Percentiles rank a stretch among this genome's conserved stretches.
Evolutionary conservation across 768 basidiomycete species (phyloP).

Genomic region (Coprinopsis marcescibilis): DNA sequence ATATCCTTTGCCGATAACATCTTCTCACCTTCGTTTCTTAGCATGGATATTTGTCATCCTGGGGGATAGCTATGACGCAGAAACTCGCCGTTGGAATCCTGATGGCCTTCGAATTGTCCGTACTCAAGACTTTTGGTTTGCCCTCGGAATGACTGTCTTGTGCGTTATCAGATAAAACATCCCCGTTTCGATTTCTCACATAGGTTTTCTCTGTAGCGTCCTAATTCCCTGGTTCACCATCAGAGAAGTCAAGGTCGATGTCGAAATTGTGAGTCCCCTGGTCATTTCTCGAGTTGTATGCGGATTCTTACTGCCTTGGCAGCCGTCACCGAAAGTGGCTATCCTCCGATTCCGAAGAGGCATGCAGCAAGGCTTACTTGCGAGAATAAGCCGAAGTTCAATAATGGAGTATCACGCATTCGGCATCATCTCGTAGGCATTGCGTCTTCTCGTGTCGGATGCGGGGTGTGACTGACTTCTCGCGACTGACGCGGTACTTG

Average conservation of each 20-base stretch:
- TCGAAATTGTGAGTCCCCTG: slow-evolving; percentile 56
- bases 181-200: neutral
- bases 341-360: slow-evolving; percentile 76
- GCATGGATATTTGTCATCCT: slow-evolving; percentile 69
- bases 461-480: slow-evolving; percentile 3
- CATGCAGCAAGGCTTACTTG: slow-evolving; percentile 80
- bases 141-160: slow-evolving; percentile 69
- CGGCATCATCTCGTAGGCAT: slow-evolving; percentile 69
- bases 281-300: neutral
- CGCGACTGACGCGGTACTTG: neutral
- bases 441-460: slow-evolving; percentile 3
- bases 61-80: slow-evolving; percentile 57
- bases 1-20: neutral
- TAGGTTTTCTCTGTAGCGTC: slow-evolving; percentile 36
- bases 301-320: neutral
- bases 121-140: slow-evolving; percentile 80
- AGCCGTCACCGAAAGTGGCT: slow-evolving; percentile 81
- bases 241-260: slow-evolving; percentile 68
- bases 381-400: slow-evolving; percentile 70
- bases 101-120: slow-evolving; percentile 49
- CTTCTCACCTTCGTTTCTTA: slow-evolving; percentile 13
- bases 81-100: slow-evolving; percentile 55
- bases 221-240: slow-evolving; percentile 74
- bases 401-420: slow-evolving; percentile 84
- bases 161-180: slow-evolving; percentile 26